Evolutionary conservation across 73 alveolate genomes (phyloP).

Genomic region (Paramecium octaurelia): DNA sequence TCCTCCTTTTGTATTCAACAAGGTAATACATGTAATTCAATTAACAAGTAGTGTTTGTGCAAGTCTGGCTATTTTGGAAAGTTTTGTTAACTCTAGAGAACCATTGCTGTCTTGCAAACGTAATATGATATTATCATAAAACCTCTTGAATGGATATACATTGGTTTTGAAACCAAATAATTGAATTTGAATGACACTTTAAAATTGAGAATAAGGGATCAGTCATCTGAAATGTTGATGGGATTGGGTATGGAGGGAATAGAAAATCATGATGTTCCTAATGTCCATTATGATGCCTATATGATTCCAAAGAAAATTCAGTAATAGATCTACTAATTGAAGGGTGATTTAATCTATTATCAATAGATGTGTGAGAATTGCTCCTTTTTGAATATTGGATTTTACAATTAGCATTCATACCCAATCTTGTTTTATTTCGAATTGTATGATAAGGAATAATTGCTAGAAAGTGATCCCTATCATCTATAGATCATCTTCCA

Average conservation of each 20-base stretch:
- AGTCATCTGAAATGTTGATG: conserved; percentile 14
- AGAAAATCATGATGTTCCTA: conserved; percentile 20
- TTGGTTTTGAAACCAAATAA: background rate
- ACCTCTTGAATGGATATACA: background rate
- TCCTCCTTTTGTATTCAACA: background rate
- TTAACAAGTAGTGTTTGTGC: background rate
- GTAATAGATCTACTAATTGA: background rate
- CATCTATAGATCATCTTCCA: background rate
- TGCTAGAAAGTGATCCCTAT: background rate
- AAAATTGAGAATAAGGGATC: background rate
- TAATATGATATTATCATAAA: background rate
- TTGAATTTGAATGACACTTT: background rate
- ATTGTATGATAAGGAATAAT: background rate
- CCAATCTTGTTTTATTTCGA: conserved; percentile 27
- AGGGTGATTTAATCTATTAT: background rate
- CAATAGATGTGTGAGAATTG: background rate
- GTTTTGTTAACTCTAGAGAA: conserved; percentile 21
- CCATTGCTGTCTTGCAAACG: background rate
- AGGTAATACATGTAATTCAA: background rate
- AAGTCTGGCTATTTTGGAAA: background rate
- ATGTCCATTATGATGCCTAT: conserved; percentile 26
- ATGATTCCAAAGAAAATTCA: background rate
- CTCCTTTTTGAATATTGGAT: conserved; percentile 1
- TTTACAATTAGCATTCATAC: background rate
- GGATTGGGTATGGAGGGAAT: conserved; percentile 42